Conservation (phyloP, 306 rosid genomes). For the Senna siamea region DNA sequence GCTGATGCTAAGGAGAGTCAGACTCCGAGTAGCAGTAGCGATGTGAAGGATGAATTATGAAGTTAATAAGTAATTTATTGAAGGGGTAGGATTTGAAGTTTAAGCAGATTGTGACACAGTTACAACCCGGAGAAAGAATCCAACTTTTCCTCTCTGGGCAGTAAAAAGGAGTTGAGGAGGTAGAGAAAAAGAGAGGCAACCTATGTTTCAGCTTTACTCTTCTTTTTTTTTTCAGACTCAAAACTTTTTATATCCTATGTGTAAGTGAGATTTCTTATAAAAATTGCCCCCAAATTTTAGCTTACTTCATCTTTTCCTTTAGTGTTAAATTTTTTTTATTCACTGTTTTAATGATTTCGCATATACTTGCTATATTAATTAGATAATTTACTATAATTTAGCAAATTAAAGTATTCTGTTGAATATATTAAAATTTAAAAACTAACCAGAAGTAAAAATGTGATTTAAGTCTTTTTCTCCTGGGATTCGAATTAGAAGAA, state of each 20-base stretch:
- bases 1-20: constrained; percentile 52
- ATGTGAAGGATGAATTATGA: constrained; percentile 86
- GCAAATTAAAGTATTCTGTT: background rate
- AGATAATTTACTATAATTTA: background rate
- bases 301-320: background rate
- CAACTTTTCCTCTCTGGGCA: constrained; percentile 11
- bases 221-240: background rate
- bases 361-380: background rate
- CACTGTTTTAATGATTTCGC: background rate
- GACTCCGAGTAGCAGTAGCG: constrained; percentile 47
- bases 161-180: background rate
- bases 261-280: constrained; percentile 11
- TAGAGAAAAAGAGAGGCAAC: constrained; percentile 19
- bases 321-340: background rate
- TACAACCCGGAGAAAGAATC: constrained; percentile 26
- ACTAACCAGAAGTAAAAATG: background rate
- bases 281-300: background rate
- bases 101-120: constrained; percentile 34
- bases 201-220: constrained; percentile 20
- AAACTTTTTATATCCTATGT: background rate
- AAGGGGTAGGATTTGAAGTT: constrained; percentile 29
- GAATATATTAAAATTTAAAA: background rate
- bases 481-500: too few relatives aligned
- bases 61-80: constrained; percentile 20
- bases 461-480: background rate